Conservation (phyloP, 768 basidiomycete genomes). For the Tylopilus intermedius region DNA sequence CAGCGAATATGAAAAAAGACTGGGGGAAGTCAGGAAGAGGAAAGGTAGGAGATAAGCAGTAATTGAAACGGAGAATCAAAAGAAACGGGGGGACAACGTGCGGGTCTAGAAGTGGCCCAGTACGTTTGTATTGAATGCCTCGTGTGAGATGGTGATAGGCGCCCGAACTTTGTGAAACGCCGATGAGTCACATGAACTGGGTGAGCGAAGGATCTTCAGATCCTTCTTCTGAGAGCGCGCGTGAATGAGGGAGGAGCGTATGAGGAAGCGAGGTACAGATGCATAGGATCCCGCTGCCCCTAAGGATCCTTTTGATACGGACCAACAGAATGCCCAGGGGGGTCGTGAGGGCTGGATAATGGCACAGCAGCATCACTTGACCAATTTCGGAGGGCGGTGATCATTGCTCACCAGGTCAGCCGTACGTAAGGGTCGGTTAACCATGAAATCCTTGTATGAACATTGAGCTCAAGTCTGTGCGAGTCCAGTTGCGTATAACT, state of each 20-base stretch:
- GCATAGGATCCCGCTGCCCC: no score
- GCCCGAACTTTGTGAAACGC: background rate
- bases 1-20: background rate
- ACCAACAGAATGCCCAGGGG: no score
- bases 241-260: background rate
- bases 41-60: background rate
- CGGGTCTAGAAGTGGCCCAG: background rate
- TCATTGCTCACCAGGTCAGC: background rate
- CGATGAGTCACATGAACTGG: background rate
- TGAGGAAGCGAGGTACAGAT: no score
- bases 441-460: background rate
- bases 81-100: background rate
- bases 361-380: background rate
- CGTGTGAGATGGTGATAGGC: background rate
- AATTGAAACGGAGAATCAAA: slow-evolving; percentile 4
- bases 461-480: no score
- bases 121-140: background rate
- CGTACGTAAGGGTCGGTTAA: no score
- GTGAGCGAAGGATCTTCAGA: background rate
- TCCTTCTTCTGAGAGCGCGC: background rate
- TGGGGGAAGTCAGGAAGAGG: no score
- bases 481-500: no score
- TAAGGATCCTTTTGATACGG: no score
- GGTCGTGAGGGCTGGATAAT: background rate
- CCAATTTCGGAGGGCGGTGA: background rate